Conservation (phyloP, 1,139 yeast species). For the Lodderomyces margitis region DNA sequence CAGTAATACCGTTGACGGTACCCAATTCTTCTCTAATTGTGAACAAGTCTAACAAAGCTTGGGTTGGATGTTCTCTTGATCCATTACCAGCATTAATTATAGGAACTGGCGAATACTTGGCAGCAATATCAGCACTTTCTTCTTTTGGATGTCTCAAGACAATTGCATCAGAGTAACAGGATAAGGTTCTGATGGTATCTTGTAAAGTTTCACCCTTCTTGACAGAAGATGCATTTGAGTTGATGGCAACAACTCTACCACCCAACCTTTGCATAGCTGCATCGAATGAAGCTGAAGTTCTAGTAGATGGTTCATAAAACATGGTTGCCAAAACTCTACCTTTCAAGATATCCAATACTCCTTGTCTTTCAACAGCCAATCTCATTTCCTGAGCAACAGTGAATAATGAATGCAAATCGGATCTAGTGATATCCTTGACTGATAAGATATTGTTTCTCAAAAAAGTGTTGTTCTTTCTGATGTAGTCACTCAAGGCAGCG, state of each 20-base stretch:
- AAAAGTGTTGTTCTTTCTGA: conserved; percentile 84
- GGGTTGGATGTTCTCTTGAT: conserved; percentile 96
- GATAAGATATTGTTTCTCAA: conserved; percentile 84
- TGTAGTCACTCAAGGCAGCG: conserved; percentile 69
- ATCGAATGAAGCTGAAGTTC: conserved; percentile 94
- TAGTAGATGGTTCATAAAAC: conserved; percentile 97
- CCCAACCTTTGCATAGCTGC: conserved; percentile 99
- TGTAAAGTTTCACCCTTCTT: conserved; percentile 98
- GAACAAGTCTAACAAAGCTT: conserved; percentile 94
- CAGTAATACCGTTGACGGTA: conserved; percentile 95
- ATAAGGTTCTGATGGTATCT: conserved; percentile 92
- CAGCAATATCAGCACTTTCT: conserved; percentile 89
- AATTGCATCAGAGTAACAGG: conserved; percentile 95
- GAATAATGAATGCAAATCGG: conserved; percentile 88
- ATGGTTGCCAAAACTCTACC: conserved; percentile 92
- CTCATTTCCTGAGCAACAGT: conserved; percentile 98
- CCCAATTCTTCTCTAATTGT: conserved; percentile 99
- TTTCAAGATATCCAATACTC: conserved; percentile 84
- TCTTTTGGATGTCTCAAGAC: conserved; percentile 96
- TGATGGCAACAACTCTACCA: conserved; percentile 90
- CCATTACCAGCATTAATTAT: conserved; percentile 98
- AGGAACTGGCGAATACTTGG: conserved; percentile 95
- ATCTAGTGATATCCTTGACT: conserved; percentile 80
- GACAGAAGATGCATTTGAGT: conserved; percentile 84
- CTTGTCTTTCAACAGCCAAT: conserved; percentile 94